Evolutionary conservation across 2,329 filamentous ascomycete species (phyloP).

Genomic region (Aspergillus brasiliensis): DNA sequence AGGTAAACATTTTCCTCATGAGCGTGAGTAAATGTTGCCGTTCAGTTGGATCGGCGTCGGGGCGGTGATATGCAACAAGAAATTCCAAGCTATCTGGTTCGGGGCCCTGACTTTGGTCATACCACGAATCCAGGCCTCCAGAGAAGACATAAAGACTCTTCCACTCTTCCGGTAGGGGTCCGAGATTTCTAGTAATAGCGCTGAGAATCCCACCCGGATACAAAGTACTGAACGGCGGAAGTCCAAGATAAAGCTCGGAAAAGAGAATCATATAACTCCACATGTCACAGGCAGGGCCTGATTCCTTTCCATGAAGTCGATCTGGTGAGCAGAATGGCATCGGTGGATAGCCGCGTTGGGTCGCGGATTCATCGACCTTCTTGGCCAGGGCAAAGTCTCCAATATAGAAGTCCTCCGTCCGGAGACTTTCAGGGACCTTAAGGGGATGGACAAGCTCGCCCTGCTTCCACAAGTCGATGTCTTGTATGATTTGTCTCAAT

Average conservation of each 20-base stretch:
- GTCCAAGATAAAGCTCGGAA: conserved; percentile 25
- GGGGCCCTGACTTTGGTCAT: conserved; percentile 25
- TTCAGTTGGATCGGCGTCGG: conserved; percentile 25
- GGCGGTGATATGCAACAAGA: conserved; percentile 18
- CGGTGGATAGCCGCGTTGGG: conserved; percentile 4
- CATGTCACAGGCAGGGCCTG: conserved; percentile 32
- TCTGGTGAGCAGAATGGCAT: conserved; percentile 29
- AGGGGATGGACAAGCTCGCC: conserved; percentile 29
- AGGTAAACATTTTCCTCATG: conserved; percentile 29
- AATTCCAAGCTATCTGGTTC: conserved; percentile 13
- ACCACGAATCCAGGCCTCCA: conserved; percentile 27
- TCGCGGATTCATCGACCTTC: conserved; percentile 20
- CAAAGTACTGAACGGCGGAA: conserved; percentile 18
- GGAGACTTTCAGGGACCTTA: conserved; percentile 22
- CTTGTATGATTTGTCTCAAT: conserved; percentile 28
- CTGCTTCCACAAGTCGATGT: conserved; percentile 25
- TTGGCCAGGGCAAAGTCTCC: conserved; percentile 32
- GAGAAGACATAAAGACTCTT: conserved; percentile 22
- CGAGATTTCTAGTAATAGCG: conserved; percentile 24
- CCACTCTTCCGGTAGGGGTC: conserved; percentile 29
- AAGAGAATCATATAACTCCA: conserved; percentile 37
- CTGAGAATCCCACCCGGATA: conserved; percentile 22
- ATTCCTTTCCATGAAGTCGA: conserved; percentile 26
- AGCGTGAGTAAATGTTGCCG: conserved; percentile 23
- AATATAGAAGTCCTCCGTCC: conserved; percentile 32